Conservation (phyloP, 805 yeast genomes). For the Yamadazyma kitorensis region DNA sequence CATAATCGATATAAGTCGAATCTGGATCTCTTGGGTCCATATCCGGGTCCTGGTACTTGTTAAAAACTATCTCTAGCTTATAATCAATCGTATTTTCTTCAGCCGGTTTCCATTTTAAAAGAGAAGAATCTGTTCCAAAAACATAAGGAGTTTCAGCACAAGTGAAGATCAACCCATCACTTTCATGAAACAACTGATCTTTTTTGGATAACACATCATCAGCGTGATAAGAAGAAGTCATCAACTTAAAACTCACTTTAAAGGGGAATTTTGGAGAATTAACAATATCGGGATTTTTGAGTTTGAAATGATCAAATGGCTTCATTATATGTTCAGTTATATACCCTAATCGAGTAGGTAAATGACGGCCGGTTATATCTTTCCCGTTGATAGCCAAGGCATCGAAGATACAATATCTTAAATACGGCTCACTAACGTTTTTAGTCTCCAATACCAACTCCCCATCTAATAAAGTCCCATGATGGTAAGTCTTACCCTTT, state of each 20-base stretch:
- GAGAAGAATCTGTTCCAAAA: conserved; percentile 82
- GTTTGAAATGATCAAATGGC: conserved; percentile 75
- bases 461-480: conserved; percentile 90
- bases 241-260: conserved; percentile 79
- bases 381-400: conserved; percentile 81
- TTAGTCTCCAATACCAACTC: conserved; percentile 79
- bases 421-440: conserved; percentile 48
- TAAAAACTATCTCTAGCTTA: conserved; percentile 62
- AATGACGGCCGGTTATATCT: conserved; percentile 62
- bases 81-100: conserved; percentile 94
- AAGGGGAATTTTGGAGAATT: conserved; percentile 68
- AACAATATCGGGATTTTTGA: conserved; percentile 68
- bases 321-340: conserved; percentile 75
- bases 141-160: conserved; percentile 85
- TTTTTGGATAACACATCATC: conserved; percentile 70
- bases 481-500: conserved; percentile 61
- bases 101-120: conserved; percentile 96
- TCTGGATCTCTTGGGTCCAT: conserved; percentile 65
- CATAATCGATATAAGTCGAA: conserved; percentile 76
- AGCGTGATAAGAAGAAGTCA: conserved; percentile 80
- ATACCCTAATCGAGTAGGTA: conserved; percentile 84
- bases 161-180: conserved; percentile 93
- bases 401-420: conserved; percentile 86
- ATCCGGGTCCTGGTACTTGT: conserved; percentile 57
- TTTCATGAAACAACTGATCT: conserved; percentile 74